Evolutionary conservation across 2,329 filamentous ascomycete genomes (phyloP), one percentile per base, ranked within the genome.

Genomic region (Neurospora sp.): DNA sequence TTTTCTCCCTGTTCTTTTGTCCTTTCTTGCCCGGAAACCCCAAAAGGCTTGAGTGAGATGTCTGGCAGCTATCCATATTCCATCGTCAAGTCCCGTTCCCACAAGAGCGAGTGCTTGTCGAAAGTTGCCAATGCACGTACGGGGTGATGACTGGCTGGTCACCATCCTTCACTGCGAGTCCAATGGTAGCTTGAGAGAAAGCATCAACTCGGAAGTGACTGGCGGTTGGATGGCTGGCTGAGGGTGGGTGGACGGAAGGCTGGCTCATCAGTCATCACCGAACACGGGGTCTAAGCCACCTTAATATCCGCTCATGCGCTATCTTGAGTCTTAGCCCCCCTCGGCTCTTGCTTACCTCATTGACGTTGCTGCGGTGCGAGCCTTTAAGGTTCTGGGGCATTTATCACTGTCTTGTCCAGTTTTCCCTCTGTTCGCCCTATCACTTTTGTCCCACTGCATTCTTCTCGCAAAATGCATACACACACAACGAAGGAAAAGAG

Each of bases 401-500:
- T 65, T 46, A 33, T 37, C 28, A 68, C 15, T 39, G 19, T 39
- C n/a, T n/a, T 15, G 17, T 17, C 36, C 36, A 8, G 36, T 40
- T 33, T 36, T 6, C 15, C 28, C 17, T 28, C 8, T 15, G 36
- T 68, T 36, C 4, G n/a, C 11, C 23, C 8, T 2, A 15, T 52
- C 6, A 46, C 19, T 15, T 23, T 52, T 2, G 2, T 11, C 46
- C 46, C 46, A 52, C 46, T 15, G 6, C 19, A 52, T 52, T 46
- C 23, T 43, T 33, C 28, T 52, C 12, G 17, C 11, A 69, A 67
- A 71, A 70, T 74, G 68, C 72, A 11, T 10, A 10, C 6, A 4
- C 41, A 11, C n/a, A 46, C 17, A 46, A 62, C 23, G 52, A 33
- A 15, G 52, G 23, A 57, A 28, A 0, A 28, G n/a, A n/a, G 19